Evolutionary conservation across 2,329 filamentous ascomycete genomes (phyloP).

Genomic region (Chaetomium globosum): DNA sequence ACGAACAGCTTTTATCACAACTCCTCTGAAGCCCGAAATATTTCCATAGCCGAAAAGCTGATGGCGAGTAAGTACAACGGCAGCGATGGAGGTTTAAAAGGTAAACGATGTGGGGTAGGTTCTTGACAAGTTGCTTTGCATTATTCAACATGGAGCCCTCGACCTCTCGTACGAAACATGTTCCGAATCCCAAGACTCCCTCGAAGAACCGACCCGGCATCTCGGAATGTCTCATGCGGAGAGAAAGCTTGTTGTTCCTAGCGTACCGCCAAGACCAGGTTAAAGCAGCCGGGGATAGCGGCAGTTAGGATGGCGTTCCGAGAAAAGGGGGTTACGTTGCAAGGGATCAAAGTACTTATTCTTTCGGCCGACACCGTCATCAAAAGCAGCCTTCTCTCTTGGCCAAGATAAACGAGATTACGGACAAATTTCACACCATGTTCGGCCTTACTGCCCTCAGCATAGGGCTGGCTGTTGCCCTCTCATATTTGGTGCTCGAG

Average conservation of each 20-base stretch:
- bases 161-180: background rate
- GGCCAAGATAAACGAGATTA: background rate
- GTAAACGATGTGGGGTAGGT: too few species aligned
- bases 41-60: too few species aligned
- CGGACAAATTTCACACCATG: background rate
- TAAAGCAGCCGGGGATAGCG: background rate
- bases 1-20: too few species aligned
- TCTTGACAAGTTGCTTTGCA: too few species aligned
- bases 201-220: conserved; percentile 4
- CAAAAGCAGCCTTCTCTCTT: background rate
- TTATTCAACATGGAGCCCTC: too few species aligned
- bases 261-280: conserved; percentile 14
- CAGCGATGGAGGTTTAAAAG: too few species aligned
- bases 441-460: conserved; percentile 8
- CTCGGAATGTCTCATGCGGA: conserved; percentile 11
- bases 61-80: too few species aligned
- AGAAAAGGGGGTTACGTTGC: background rate
- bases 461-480: conserved; percentile 14
- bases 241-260: conserved; percentile 6
- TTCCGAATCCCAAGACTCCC: background rate
- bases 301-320: conserved; percentile 4
- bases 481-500: conserved; percentile 38
- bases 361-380: background rate
- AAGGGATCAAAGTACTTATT: background rate
- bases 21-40: too few species aligned